Evolutionary conservation across 352 stramenopile genomes (phyloP).

Genomic region (Globisporangium perplexum): DNA sequence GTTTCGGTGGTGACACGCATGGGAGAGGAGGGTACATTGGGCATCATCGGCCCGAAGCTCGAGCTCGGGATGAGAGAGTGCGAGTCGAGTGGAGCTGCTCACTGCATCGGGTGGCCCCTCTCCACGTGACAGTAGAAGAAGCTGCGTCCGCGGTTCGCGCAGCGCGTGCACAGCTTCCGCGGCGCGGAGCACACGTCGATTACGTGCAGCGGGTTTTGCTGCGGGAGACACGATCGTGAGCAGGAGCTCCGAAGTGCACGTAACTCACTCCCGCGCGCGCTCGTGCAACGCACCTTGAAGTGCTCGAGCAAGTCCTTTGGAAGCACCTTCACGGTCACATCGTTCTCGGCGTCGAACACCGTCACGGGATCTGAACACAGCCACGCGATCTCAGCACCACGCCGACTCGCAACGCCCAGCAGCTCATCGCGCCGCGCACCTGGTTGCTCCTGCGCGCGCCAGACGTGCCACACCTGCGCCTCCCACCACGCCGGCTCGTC

Average conservation of each 20-base stretch:
- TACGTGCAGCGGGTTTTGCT: conserved; percentile 67
- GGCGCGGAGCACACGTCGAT: conserved; percentile 56
- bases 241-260: no score
- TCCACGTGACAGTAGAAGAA: conserved; percentile 75
- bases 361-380: conserved; percentile 31
- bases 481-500: conserved; percentile 71
- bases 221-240: neutral
- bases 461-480: conserved; percentile 81
- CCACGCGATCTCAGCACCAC: neutral
- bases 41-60: neutral
- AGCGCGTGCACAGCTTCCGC: conserved; percentile 38
- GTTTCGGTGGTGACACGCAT: no score
- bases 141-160: conserved; percentile 21
- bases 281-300: conserved; percentile 31
- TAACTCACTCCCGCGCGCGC: no score
- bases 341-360: conserved; percentile 43
- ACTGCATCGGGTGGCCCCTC: conserved; percentile 73
- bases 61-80: neutral
- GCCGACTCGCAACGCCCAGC: neutral
- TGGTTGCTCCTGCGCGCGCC: conserved; percentile 54
- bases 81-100: no score
- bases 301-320: conserved; percentile 47
- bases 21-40: neutral
- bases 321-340: conserved; percentile 30
- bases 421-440: conserved; percentile 14